Percentiles rank a stretch among this genome's conserved stretches.
Conservation (phyloP, 2,329 filamentous ascomycete genomes). For the Bertia moriformis region DNA sequence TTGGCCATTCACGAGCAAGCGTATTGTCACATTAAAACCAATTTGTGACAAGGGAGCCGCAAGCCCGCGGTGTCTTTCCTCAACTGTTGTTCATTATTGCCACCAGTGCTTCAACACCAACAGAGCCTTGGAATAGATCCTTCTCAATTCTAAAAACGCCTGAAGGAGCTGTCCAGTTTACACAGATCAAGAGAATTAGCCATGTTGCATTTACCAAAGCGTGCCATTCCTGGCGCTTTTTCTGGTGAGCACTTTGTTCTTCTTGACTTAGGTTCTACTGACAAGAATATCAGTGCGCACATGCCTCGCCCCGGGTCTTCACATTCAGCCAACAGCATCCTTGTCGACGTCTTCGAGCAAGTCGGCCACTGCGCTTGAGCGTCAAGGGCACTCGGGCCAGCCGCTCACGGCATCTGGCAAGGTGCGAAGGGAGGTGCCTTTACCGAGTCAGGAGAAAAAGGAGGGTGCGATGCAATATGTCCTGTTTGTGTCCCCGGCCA, state of each 20-base stretch:
- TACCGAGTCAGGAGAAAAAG: constrained; percentile 31
- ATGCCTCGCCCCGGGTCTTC: not conserved
- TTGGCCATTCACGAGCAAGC: too few species aligned
- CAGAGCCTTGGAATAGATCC: too few species aligned
- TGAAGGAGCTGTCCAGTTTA: too few species aligned
- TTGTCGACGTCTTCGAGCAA: constrained; percentile 23
- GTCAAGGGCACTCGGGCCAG: constrained; percentile 14
- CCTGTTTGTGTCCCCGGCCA: constrained; percentile 16
- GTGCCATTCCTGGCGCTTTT: not conserved
- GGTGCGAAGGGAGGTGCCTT: constrained; percentile 26
- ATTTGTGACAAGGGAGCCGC: too few species aligned
- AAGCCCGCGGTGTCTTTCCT: too few species aligned
- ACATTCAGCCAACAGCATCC: constrained; percentile 8
- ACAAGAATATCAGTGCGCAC: not conserved
- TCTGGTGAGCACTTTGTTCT: not conserved
- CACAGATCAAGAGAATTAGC: not conserved
- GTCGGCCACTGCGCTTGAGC: constrained; percentile 23
- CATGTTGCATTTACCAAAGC: not conserved
- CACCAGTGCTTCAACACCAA: too few species aligned
- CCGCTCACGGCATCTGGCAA: constrained; percentile 23
- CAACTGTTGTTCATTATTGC: too few species aligned
- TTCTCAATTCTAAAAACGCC: too few species aligned
- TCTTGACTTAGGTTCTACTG: not conserved
- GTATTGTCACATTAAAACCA: too few species aligned
- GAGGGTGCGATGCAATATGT: constrained; percentile 34